These are phyloP conservation scores for Wickerhamomyces bisporus DNA, from an alignment of 805 yeast genomes.

Conservation along the genomic window DNA sequence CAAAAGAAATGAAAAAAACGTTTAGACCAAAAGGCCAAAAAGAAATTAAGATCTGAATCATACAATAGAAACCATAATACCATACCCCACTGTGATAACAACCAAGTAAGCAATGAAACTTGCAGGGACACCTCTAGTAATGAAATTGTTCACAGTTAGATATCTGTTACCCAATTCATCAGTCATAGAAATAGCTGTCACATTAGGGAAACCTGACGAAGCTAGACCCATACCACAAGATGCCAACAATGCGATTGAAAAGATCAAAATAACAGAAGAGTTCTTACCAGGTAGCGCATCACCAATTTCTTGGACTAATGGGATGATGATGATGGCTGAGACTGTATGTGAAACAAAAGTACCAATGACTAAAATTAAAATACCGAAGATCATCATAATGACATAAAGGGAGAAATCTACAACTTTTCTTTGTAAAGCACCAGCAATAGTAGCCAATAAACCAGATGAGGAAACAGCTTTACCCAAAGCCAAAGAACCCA, in stretches of 20 bases:
- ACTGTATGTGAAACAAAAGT: conserved; percentile 96
- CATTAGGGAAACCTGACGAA: conserved; percentile 97
- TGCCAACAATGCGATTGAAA: conserved; percentile 56
- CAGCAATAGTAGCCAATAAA: conserved; percentile 71
- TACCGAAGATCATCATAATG: conserved; percentile 75
- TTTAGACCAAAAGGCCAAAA: too few relatives aligned
- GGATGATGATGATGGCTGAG: conserved; percentile 89
- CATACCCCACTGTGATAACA: conserved; percentile 75
- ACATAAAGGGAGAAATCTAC: conserved; percentile 60
- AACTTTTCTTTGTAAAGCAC: conserved; percentile 57
- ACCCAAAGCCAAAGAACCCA: conserved; percentile 97
- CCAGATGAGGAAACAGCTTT: conserved; percentile 93
- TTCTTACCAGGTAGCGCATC: conserved; percentile 63
- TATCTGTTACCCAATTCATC: conserved; percentile 91
- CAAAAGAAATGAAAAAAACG: too few relatives aligned
- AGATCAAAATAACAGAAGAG: conserved; percentile 45
- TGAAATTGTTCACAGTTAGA: conserved; percentile 73
- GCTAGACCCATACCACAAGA: conserved; percentile 98
- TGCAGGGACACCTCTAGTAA: conserved; percentile 87
- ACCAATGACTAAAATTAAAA: conserved; percentile 78
- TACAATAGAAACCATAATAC: conserved; percentile 47
- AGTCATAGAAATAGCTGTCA: conserved; percentile 91
- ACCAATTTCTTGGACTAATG: conserved; percentile 86
- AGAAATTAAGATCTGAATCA: too few relatives aligned
- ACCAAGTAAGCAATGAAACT: conserved; percentile 69